Percentiles rank a stretch among this genome's conserved stretches.
Evolutionary conservation across 495 filamentous ascomycete genomes (phyloP).

Genomic region (Trichocladium antarcticum): DNA sequence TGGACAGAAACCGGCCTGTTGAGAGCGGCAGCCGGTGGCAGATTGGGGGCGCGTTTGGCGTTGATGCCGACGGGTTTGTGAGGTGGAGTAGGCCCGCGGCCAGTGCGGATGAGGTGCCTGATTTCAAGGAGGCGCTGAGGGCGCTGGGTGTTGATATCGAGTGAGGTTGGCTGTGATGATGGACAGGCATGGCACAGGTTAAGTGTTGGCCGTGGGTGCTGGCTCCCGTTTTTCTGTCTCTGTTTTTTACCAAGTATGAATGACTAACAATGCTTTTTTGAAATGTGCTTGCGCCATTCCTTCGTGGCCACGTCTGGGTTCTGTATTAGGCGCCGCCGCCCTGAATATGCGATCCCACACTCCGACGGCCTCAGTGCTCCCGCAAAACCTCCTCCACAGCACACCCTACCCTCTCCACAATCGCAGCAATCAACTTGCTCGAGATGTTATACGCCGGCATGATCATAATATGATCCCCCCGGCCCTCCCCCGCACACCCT

Average conservation of each 20-base stretch:
- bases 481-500: conserved; percentile 52
- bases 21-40: conserved; percentile 50
- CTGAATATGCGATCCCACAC: too few relatives aligned
- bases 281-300: too few relatives aligned
- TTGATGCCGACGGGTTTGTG: conserved; percentile 41
- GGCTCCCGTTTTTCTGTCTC: too few relatives aligned
- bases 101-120: conserved; percentile 39
- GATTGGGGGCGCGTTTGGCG: conserved; percentile 44
- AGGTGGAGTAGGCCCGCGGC: conserved; percentile 34
- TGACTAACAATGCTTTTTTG: too few relatives aligned
- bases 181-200: neutral
- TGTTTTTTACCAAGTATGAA: too few relatives aligned
- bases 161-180: neutral
- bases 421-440: conserved; percentile 3
- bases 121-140: conserved; percentile 39
- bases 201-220: too few relatives aligned
- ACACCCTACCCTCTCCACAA: conserved; percentile 11
- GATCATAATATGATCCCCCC: conserved; percentile 62
- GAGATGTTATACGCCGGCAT: conserved; percentile 28
- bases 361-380: neutral
- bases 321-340: too few relatives aligned
- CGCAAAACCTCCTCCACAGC: conserved; percentile 14
- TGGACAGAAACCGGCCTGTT: conserved; percentile 12
- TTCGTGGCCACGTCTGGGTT: too few relatives aligned
- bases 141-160: conserved; percentile 11